Base-by-base conservation (phyloP, 2,329 filamentous ascomycete genomes). In the Alternaria atra region DNA sequence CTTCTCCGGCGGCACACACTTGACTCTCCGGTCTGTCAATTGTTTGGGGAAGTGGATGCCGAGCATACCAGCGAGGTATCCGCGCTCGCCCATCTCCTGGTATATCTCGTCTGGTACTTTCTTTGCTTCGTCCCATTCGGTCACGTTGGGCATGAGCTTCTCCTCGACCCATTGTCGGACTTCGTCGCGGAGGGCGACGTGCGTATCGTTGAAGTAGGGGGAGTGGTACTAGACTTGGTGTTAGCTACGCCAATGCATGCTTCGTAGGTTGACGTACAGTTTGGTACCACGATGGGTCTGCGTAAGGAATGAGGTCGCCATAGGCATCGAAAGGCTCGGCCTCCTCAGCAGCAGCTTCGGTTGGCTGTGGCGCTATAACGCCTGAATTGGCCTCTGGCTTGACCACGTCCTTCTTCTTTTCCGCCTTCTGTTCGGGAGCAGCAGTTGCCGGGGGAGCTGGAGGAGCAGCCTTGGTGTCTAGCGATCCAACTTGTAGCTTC, bases 121-220 rank as follows among this genome's bases (percentile, higher is more conserved):
- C 84, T 93, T 96, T 72, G 90, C 92, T 85, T 98, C 95, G 71
- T 99, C 95, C 95, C 95, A 99, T 79, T 99, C 95, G 40, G 89
- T 91, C 58, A 98, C 92, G 72, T 94, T 86, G 23, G 95, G 94
- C 84, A 97, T 93, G 77, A 98, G 90, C 72, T 93, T 92, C 58
- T 85, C 87, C 63, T 97, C 92, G 57, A 99, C 88, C 94, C 94
- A 99, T 83, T 93, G 87, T 74, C 95, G 91, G 62, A 97, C 85
- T 84, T 99, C 95, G 67, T 89, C 90, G 62, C 95, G 93, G 51
- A 99, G 90, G 52, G 93, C 93, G 58, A 89, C 94, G 80, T 99
- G 95, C 5, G 92, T 89, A 81, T 97, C 90, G 82, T 97, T 97
- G 86, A 91, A 97, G 86, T 97, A 98, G 29, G 94, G 93, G 2